Conservation (phyloP, 805 yeast genomes). For the Lipomyces japonicus region DNA sequence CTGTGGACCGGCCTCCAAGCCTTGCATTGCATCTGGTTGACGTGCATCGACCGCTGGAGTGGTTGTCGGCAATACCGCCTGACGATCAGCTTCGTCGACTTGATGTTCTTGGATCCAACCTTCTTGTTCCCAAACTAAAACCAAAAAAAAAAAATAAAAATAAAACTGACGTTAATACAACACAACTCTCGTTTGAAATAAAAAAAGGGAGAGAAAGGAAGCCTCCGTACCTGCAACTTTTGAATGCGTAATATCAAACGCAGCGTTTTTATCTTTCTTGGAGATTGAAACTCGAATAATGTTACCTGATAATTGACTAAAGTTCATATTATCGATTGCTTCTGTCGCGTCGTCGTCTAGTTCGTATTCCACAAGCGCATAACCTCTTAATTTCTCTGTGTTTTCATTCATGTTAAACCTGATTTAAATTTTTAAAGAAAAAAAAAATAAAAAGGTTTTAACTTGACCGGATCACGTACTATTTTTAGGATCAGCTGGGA, state of each 20-base stretch:
- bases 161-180: background rate
- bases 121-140: conserved; percentile 25
- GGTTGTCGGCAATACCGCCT: conserved; percentile 4
- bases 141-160: background rate
- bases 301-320: conserved; percentile 31
- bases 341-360: conserved; percentile 35
- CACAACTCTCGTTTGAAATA: background rate
- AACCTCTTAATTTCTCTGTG: conserved; percentile 27
- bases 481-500: conserved; percentile 21
- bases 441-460: background rate
- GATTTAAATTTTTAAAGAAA: background rate
- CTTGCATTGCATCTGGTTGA: conserved; percentile 17
- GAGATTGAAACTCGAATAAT: conserved; percentile 30
- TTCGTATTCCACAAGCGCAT: conserved; percentile 34
- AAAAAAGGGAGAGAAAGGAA: background rate
- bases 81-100: conserved; percentile 18
- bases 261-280: conserved; percentile 17
- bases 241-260: conserved; percentile 17
- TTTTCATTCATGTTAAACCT: background rate
- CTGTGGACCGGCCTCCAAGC: conserved; percentile 19
- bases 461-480: conserved; percentile 8
- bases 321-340: conserved; percentile 38
- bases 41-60: background rate
- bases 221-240: conserved; percentile 20
- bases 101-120: conserved; percentile 21